Conservation (phyloP, 441 rosid species). For the Adansonia grandidieri region DNA sequence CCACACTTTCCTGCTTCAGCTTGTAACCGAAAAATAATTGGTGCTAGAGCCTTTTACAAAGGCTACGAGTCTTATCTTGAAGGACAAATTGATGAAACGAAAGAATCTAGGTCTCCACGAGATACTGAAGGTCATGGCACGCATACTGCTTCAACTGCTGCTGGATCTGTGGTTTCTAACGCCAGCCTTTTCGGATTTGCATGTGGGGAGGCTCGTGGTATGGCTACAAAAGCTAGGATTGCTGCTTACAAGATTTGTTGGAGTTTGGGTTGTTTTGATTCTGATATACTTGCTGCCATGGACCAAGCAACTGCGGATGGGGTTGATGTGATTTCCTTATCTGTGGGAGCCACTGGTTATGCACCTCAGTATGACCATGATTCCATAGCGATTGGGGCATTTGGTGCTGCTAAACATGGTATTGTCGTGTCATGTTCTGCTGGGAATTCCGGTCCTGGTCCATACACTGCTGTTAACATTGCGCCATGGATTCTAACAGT, state of each 20-base stretch:
- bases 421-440: conserved; percentile 84
- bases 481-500: conserved; percentile 93
- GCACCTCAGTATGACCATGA: conserved; percentile 72
- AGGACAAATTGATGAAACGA: conserved; percentile 39
- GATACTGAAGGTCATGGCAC: conserved; percentile 91
- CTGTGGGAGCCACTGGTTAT: conserved; percentile 73
- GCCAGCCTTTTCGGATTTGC: conserved; percentile 70
- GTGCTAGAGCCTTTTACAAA: conserved; percentile 64
- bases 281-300: conserved; percentile 88
- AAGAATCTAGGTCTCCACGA: conserved; percentile 62
- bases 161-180: conserved; percentile 63
- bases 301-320: conserved; percentile 81
- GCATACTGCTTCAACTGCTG: conserved; percentile 82
- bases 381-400: conserved; percentile 80
- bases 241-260: conserved; percentile 90
- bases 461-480: conserved; percentile 63
- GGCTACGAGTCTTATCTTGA: conserved; percentile 49
- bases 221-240: conserved; percentile 76
- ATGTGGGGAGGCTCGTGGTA: conserved; percentile 73
- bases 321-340: conserved; percentile 76
- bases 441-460: conserved; percentile 87
- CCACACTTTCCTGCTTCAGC: conserved; percentile 61
- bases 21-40: conserved; percentile 74
- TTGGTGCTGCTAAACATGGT: conserved; percentile 63
- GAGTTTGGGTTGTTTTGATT: conserved; percentile 70